Conservation (phyloP, 2,329 filamentous ascomycete species). For the Chaetomiaceae sp. region DNA sequence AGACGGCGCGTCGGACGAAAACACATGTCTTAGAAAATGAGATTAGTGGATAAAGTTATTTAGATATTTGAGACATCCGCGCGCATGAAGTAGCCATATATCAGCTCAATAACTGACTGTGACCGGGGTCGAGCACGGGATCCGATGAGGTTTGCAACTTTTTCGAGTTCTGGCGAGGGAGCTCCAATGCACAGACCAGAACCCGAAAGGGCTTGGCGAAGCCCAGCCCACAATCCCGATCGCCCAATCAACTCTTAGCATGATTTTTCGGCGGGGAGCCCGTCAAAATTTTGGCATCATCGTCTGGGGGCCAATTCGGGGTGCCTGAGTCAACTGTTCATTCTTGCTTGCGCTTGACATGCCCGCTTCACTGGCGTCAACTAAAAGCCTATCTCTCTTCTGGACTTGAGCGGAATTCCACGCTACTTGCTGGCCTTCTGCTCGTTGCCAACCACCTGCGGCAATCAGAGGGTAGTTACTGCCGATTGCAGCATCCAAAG, state of each 20-base stretch:
- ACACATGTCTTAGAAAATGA: neutral
- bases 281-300: slow-evolving; percentile 29
- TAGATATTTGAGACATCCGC: no score
- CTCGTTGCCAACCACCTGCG: slow-evolving; percentile 8
- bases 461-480: slow-evolving; percentile 14
- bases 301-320: slow-evolving; percentile 13
- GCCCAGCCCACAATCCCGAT: no score
- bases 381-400: neutral
- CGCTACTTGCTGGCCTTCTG: slow-evolving; percentile 6
- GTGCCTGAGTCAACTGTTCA: slow-evolving; percentile 6
- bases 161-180: no score
- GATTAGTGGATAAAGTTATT: neutral
- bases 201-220: no score
- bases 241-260: no score
- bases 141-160: no score
- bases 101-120: neutral
- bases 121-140: no score
- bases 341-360: slow-evolving; percentile 9
- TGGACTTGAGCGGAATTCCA: slow-evolving; percentile 10
- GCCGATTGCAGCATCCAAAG: neutral
- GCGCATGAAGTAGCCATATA: no score
- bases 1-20: neutral
- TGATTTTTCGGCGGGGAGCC: no score
- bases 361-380: slow-evolving; percentile 20
- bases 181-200: no score